A percentile compares a stretch with the other conserved stretches of the same genome.
Evolutionary conservation across 805 yeast species (phyloP).

Genomic region (Sugiyamaella boreocaroliniensis): DNA sequence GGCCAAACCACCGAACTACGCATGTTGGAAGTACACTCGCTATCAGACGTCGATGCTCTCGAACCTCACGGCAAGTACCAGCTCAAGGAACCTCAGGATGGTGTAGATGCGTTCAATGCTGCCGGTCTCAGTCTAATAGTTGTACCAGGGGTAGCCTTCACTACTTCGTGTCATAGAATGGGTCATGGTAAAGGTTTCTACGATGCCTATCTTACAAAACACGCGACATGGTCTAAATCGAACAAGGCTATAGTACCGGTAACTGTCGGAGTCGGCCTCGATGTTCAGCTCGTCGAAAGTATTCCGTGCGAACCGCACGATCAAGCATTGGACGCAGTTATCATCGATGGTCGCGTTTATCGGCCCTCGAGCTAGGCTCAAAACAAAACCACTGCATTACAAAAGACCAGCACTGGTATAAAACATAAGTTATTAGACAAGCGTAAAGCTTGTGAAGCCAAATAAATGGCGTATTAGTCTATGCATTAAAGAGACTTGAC

Average conservation of each 20-base stretch:
- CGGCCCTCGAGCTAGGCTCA: neutral
- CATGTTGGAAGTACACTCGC: slow-evolving; percentile 46
- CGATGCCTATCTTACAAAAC: slow-evolving; percentile 63
- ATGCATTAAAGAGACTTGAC: neutral
- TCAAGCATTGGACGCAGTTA: slow-evolving; percentile 47
- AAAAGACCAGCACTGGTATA: neutral
- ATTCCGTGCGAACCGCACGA: slow-evolving; percentile 63
- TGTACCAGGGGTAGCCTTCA: slow-evolving; percentile 83
- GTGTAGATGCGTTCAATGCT: slow-evolving; percentile 22
- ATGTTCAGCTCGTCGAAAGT: slow-evolving; percentile 49
- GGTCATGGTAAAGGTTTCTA: slow-evolving; percentile 96
- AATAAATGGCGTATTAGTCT: no score
- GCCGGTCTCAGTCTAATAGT: slow-evolving; percentile 62
- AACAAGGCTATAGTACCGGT: slow-evolving; percentile 18
- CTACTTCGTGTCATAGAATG: slow-evolving; percentile 45
- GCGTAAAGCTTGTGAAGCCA: no score
- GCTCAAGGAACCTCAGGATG: slow-evolving; percentile 56
- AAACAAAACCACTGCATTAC: neutral
- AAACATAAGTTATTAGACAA: neutral
- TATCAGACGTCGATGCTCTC: slow-evolving; percentile 40
- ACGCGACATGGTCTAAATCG: slow-evolving; percentile 30
- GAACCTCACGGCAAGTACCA: slow-evolving; percentile 62
- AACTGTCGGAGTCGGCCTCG: slow-evolving; percentile 56
- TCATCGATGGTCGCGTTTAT: slow-evolving; percentile 36
- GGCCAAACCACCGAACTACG: slow-evolving; percentile 40